Evolutionary conservation across 805 yeast genomes (phyloP).

Genomic region (Spathaspora passalidarum): DNA sequence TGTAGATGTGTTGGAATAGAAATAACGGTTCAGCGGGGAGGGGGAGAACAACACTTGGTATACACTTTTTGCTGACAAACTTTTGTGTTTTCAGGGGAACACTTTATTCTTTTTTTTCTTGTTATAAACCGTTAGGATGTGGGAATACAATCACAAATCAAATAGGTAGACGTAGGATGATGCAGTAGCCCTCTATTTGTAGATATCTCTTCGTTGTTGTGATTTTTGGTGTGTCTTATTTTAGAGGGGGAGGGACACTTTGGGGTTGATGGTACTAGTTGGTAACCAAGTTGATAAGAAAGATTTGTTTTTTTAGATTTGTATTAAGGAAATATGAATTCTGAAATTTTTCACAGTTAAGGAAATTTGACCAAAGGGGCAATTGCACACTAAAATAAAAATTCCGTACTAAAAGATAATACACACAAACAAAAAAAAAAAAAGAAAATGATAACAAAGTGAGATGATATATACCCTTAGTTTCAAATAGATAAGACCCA

Average conservation of each 20-base stretch:
- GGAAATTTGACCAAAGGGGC: background rate
- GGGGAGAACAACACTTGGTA: background rate
- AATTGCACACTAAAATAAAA: background rate
- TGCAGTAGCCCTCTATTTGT: too few relatives aligned
- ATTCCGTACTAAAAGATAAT: background rate
- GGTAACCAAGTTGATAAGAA: background rate
- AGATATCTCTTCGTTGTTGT: background rate
- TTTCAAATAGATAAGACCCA: background rate
- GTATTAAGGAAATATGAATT: background rate
- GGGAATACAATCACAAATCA: too few relatives aligned
- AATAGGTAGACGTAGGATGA: too few relatives aligned
- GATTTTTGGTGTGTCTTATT: background rate
- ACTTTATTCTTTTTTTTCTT: background rate
- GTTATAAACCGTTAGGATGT: background rate
- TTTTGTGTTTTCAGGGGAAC: background rate
- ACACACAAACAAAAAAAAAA: background rate
- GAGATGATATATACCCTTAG: background rate
- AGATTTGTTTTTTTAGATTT: background rate
- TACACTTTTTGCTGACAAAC: background rate
- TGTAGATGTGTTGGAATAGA: too few relatives aligned
- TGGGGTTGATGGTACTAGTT: background rate
- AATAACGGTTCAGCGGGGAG: too few relatives aligned
- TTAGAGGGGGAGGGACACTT: background rate
- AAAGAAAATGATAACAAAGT: background rate
- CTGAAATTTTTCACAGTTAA: slow-evolving; percentile 1